Evolutionary conservation across 371 early-diverging fungal species (phyloP).

Genomic region (Saksenaea vasiformis): DNA sequence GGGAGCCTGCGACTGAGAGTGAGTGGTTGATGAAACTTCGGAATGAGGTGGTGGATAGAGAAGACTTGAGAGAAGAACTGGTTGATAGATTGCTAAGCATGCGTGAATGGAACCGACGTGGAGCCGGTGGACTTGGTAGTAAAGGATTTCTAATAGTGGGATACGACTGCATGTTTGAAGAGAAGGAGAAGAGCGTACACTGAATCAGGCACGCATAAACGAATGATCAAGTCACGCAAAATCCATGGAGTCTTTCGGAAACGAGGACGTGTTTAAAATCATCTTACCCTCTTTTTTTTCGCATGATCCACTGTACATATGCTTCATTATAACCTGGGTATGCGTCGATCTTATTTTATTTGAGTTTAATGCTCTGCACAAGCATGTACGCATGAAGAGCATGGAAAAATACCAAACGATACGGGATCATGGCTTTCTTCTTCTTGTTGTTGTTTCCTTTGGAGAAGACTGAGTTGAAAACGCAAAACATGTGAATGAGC

Average conservation of each 20-base stretch:
- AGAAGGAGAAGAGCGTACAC: constrained; percentile 4
- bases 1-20: constrained; percentile 17
- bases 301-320: too few relatives aligned
- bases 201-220: constrained; percentile 1
- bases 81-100: neutral
- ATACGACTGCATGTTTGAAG: neutral
- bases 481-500: too few relatives aligned
- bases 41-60: neutral
- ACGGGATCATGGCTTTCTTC: too few relatives aligned
- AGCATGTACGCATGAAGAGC: too few relatives aligned
- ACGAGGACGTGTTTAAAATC: too few relatives aligned
- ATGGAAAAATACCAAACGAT: too few relatives aligned
- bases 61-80: neutral
- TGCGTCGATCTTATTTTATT: too few relatives aligned
- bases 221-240: neutral
- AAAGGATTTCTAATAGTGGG: constrained; percentile 10
- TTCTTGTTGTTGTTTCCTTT: too few relatives aligned
- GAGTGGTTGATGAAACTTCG: constrained; percentile 13
- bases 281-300: too few relatives aligned
- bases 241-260: neutral
- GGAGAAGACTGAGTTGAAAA: too few relatives aligned
- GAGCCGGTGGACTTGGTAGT: constrained; percentile 4
- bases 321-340: too few relatives aligned
- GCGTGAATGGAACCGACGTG: constrained; percentile 1
- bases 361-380: too few relatives aligned